These are phyloP conservation scores for Nectriaceae sp. DNA, from an alignment of 2,329 filamentous ascomycete species.

Conservation along the genomic window DNA sequence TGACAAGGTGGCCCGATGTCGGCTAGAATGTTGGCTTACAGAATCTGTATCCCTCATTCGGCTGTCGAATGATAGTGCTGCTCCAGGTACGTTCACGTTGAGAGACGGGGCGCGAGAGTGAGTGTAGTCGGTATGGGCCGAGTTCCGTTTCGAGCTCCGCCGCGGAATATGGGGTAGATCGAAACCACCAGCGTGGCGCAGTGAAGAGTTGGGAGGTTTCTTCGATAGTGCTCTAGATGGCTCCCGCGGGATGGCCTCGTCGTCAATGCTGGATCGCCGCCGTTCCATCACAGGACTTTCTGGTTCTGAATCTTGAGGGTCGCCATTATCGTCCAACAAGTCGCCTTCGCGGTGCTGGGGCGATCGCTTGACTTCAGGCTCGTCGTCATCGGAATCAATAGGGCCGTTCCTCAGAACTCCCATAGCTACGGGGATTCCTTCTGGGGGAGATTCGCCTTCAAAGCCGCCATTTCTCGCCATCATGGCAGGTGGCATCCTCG, in stretches of 20 bases:
- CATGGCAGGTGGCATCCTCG: conserved; percentile 80
- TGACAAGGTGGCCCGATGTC: conserved; percentile 25
- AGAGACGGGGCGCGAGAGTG: conserved; percentile 37
- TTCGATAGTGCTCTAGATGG: conserved; percentile 24
- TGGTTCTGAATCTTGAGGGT: conserved; percentile 46
- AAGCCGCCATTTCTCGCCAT: conserved; percentile 52
- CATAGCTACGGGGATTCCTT: conserved; percentile 67
- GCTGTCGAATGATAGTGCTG: conserved; percentile 23
- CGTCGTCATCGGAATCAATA: conserved; percentile 63
- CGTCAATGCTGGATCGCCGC: conserved; percentile 40
- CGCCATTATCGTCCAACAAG: conserved; percentile 48
- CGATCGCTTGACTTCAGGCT: conserved; percentile 28
- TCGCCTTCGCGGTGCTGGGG: conserved; percentile 34
- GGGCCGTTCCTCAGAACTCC: conserved; percentile 60
- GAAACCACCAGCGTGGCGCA: conserved; percentile 31
- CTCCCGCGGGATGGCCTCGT: conserved; percentile 37
- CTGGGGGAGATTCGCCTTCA: conserved; percentile 66
- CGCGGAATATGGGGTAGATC: conserved; percentile 64
- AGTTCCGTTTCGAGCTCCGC: conserved; percentile 70
- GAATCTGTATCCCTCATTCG: conserved; percentile 20
- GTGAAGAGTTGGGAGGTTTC: conserved; percentile 16
- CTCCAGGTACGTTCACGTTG: conserved; percentile 30
- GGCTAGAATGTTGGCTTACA: conserved; percentile 21
- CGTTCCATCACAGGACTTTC: conserved; percentile 36
- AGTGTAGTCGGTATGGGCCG: conserved; percentile 34